phyloP scores from a whole-genome alignment of 176 grass and related monocot species.

The Raddia distichophylla region DNA sequence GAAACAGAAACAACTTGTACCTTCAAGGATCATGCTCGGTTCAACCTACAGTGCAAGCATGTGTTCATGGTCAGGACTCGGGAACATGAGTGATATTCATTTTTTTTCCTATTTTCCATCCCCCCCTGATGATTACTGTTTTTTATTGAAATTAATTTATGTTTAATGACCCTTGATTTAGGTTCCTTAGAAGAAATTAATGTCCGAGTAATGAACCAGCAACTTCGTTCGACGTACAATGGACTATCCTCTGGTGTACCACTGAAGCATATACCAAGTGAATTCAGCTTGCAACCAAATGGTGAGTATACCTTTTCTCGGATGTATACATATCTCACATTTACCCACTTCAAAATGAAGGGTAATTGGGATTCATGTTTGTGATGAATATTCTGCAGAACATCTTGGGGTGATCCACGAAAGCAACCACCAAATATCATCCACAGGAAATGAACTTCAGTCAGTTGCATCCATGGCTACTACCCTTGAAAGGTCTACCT shows the following conservation, averaged over 20 bases:
- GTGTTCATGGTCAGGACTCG: background rate
- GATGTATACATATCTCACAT: background rate
- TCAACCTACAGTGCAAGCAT: background rate
- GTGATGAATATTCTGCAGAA: background rate
- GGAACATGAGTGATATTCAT: background rate
- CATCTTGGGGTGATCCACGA: background rate
- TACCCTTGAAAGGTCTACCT: background rate
- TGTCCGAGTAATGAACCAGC: background rate
- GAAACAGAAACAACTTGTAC: background rate
- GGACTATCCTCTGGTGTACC: background rate
- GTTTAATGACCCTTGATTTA: background rate
- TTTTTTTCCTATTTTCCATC: background rate
- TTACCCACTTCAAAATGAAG: background rate
- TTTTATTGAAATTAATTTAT: too few species aligned
- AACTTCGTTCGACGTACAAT: background rate
- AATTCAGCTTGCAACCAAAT: background rate
- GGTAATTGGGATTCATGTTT: background rate
- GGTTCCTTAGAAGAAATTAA: background rate
- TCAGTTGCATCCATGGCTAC: background rate
- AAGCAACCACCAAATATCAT: background rate
- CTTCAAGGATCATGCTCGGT: background rate
- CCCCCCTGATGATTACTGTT: background rate
- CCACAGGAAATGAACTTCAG: background rate
- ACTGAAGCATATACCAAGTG: background rate
- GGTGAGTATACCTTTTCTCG: background rate